phyloP scores from a whole-genome alignment of 352 stramenopile species.

The Phytophthora meadii region DNA sequence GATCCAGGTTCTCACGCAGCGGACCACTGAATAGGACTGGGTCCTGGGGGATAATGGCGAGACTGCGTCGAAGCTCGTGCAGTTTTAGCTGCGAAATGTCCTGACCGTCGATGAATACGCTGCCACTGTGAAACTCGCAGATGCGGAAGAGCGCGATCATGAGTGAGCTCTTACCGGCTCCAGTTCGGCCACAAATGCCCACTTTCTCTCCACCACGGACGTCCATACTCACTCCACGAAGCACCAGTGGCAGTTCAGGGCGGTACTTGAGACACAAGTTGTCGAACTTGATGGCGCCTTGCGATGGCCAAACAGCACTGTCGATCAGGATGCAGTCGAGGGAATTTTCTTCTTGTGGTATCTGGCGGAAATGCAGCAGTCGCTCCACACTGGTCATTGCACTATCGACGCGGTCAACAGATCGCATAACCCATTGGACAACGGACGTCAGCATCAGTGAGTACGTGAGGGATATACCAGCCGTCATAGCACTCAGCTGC shows the following conservation, averaged over 20 bases:
- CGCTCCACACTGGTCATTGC: conserved; percentile 48
- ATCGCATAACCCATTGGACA: conserved; percentile 33
- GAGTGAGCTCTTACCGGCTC: conserved; percentile 13
- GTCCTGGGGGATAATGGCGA: conserved; percentile 77
- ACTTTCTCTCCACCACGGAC: conserved; percentile 30
- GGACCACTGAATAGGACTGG: conserved; percentile 92
- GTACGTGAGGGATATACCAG: conserved; percentile 19
- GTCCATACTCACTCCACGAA: conserved; percentile 39
- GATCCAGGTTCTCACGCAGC: conserved; percentile 90
- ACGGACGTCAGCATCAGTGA: conserved; percentile 45
- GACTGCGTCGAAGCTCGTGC: conserved; percentile 35
- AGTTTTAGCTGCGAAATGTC: conserved; percentile 67
- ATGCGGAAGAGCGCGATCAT: conserved; percentile 29
- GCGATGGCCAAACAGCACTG: conserved; percentile 27
- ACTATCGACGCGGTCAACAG: conserved; percentile 51
- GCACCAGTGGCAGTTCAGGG: conserved; percentile 41
- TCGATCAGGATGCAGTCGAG: conserved; percentile 6
- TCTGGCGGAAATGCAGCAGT: conserved; percentile 39
- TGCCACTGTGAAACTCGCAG: conserved; percentile 61
- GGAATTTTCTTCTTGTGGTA: conserved; percentile 38
- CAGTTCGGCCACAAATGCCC: conserved; percentile 13
- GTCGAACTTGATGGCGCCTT: conserved; percentile 37
- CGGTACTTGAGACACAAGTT: conserved; percentile 23
- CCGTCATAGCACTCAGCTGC: conserved; percentile 31
- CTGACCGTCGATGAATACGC: conserved; percentile 86